Conservation (phyloP, 257 asterid genomes). For the Sherardia arvensis region DNA sequence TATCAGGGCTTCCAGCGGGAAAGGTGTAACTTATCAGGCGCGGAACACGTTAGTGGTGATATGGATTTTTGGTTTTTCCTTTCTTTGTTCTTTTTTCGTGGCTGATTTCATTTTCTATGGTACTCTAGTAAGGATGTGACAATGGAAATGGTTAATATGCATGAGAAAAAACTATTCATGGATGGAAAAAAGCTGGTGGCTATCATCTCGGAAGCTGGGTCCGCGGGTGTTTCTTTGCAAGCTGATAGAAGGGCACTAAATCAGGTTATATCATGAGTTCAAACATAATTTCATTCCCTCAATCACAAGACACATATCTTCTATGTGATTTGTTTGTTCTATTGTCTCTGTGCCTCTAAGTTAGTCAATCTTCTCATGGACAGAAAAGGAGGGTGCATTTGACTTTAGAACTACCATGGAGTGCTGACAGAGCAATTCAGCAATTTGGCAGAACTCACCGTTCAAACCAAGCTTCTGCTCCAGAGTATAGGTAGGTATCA, state of each 20-base stretch:
- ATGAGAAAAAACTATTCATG: constrained; percentile 93
- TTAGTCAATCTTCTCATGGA: constrained; percentile 13
- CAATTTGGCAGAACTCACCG: constrained; percentile 99
- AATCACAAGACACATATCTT: background rate
- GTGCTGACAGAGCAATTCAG: constrained; percentile 97
- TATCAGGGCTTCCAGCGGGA: constrained; percentile 80
- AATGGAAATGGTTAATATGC: constrained; percentile 99
- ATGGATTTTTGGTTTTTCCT: constrained; percentile 5
- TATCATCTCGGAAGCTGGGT: constrained; percentile 98
- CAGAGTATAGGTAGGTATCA: constrained; percentile 68
- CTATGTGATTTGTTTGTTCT: background rate
- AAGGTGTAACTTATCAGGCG: constrained; percentile 93
- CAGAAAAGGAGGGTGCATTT: constrained; percentile 97
- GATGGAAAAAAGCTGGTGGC: constrained; percentile 88
- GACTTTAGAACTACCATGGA: constrained; percentile 97
- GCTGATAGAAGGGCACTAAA: constrained; percentile 91
- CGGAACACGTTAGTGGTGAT: constrained; percentile 80
- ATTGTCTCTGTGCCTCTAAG: background rate
- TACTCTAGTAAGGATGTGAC: constrained; percentile 73
- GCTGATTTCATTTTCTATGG: constrained; percentile 13
- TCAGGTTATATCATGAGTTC: constrained; percentile 44
- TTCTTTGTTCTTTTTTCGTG: constrained; percentile 12
- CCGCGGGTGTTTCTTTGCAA: constrained; percentile 99
- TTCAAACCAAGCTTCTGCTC: constrained; percentile 98
- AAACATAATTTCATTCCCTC: background rate